Evolutionary conservation across 1,284 basidiomycete species (phyloP), one percentile per base, ranked within the genome.

Genomic region (Athelia sp.): DNA sequence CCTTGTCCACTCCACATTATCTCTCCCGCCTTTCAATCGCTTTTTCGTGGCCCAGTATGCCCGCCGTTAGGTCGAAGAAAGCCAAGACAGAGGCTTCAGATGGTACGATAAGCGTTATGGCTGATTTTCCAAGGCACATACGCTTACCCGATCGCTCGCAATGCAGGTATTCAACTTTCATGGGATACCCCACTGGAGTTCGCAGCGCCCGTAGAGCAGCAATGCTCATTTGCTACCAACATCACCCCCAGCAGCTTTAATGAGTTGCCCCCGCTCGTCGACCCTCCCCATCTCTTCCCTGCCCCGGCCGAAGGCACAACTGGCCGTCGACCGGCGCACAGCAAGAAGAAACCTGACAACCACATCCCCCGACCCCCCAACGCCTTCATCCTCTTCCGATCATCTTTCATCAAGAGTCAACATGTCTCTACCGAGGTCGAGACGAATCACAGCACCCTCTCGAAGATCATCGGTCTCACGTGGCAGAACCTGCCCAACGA

Each of bases 381-480:
- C 57, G 83, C 83, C 19, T 86, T 86, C 62, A 86, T 86, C 57
- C 69, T 86, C 51, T 86, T 83, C 64, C 74, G 83, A 38, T 81
- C 80, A 0, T 71, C 72, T 45, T 81, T 82, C 49, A 81, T 82
- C 48, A 75, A 79, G 56, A 70, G 70, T n/a, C 81, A 83, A 49
- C 74, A 85, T 38, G 82, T 90, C 50, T 84, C 86, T 0, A 74
- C 79, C 6, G 76, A 77, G 38, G 79, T 89, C 38, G 84, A 89
- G 65, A 81, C 82, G 31, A 82, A 87, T 57, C 87, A 89, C 62
- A 83, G 82, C 52, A 87, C 85, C 22, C 65, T 82, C 8, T 81
- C 79, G 15, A 81, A 81, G 68, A 82, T 81, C 53, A 80, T 81
- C 43, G 80, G 79, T 40, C 63, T 79, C 56, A 80, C 79, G 32